Evolutionary conservation across 768 basidiomycete genomes (phyloP), one percentile per base, ranked within the genome.

Genomic region (Tylopilus plumbeoviolaceoides): DNA sequence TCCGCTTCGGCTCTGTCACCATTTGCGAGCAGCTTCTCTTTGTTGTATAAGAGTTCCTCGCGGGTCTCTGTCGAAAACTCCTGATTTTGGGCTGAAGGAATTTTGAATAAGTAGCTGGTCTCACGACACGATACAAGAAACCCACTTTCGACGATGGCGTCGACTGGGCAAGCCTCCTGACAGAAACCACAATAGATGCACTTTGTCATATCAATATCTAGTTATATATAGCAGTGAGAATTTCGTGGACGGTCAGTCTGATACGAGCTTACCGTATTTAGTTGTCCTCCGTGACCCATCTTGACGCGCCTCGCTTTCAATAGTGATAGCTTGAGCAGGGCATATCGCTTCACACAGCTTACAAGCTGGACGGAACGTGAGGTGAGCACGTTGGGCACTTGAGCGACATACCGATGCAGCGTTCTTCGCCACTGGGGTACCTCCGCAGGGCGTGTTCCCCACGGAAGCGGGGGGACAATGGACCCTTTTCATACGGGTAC

Each of bases 111-210:
- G 30, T 45, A 40, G 41, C 38, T 7, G 42, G 30, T 23, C 54
- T 50, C 25, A 50, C 48, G 23, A 41, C n/a, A 51, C 31, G 42
- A 56, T 44, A 61, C 50, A 47, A 43, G 23, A 47, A 39, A 75
- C 91, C 59, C 67, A 95, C 95, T 95, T 77, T 98, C 97, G 50
- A 99, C 97, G 63, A 99, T 98, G 54, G 97, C 97, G 73, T 98
- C 97, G 52, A 98, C 97, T 2, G 97, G 97, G 70, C 97, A 99
- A 28, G 97, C 97, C 74, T 98, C 97, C 73, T 98, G 95, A 72
- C 97, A 98, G 79, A 98, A 98, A 49, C 97, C 97, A 72, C 97
- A 99, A 78, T 99, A 99, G 65, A 99, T 99, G 74, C 97, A 98
- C 79, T 95, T 98, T 54, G 97, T 99, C 97, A 99, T 99, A 71